A percentile compares a stretch with the other conserved stretches of the same genome.
Conservation (phyloP, 768 basidiomycete genomes). For the Rhodotorula diobovata region DNA sequence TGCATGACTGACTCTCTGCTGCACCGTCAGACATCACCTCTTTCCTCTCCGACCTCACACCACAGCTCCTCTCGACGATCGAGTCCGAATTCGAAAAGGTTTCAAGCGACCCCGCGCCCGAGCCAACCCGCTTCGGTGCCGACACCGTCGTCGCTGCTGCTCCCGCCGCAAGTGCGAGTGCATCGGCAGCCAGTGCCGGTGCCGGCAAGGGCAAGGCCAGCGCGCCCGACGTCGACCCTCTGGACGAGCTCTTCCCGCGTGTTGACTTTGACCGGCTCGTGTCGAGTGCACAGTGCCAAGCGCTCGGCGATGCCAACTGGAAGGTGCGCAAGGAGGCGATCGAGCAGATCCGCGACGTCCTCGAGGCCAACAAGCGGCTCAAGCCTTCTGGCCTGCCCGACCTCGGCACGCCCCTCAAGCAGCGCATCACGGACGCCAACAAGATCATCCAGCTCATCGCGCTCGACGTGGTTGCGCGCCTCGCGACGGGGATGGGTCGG, state of each 20-base stretch:
- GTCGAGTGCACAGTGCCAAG: conserved; percentile 72
- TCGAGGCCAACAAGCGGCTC: conserved; percentile 87
- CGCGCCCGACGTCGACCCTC: conserved; percentile 57
- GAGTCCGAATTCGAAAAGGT: conserved; percentile 87
- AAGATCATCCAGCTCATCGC: conserved; percentile 86
- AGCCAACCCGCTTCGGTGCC: conserved; percentile 68
- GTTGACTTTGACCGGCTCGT: conserved; percentile 85
- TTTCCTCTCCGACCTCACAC: conserved; percentile 87
- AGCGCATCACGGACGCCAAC: conserved; percentile 83
- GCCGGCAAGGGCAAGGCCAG: conserved; percentile 35
- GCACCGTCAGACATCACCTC: conserved; percentile 79
- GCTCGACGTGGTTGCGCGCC: conserved; percentile 79
- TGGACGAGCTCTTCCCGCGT: conserved; percentile 92
- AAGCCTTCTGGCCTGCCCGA: conserved; percentile 83
- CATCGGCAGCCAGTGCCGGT: not conserved
- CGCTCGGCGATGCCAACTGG: conserved; percentile 90
- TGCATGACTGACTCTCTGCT: not conserved
- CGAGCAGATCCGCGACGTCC: conserved; percentile 70
- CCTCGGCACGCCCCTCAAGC: conserved; percentile 80
- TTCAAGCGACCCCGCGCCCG: conserved; percentile 68
- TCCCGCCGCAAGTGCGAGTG: conserved; percentile 51
- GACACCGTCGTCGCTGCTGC: conserved; percentile 62
- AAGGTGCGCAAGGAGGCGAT: conserved; percentile 93
- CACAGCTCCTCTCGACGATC: conserved; percentile 86
- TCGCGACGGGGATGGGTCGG: conserved; percentile 91